Conservation (phyloP, 805 yeast genomes). For the Suhomyces emberorum region DNA sequence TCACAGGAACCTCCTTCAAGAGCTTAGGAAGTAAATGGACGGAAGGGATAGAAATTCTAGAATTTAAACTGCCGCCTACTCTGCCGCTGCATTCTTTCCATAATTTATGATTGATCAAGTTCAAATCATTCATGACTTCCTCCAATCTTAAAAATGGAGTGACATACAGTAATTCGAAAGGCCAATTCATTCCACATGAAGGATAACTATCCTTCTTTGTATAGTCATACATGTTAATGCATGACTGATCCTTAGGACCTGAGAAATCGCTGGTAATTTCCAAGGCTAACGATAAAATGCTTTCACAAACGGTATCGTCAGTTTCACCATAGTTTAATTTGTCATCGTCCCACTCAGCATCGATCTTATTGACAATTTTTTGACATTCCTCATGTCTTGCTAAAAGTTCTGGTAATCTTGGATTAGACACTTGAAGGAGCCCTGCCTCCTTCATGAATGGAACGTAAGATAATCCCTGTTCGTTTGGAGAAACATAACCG, state of each 20-base stretch:
- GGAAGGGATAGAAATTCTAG: constrained; percentile 55
- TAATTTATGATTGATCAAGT: constrained; percentile 37
- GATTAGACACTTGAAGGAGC: constrained; percentile 43
- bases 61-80: constrained; percentile 54
- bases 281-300: constrained; percentile 37
- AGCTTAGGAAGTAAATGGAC: constrained; percentile 65
- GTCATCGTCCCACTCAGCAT: constrained; percentile 14
- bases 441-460: constrained; percentile 66
- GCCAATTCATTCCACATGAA: constrained; percentile 92
- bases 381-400: constrained; percentile 60
- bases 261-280: constrained; percentile 17
- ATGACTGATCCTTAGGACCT: constrained; percentile 42
- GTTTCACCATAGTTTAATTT: constrained; percentile 19
- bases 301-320: constrained; percentile 44
- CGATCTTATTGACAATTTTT: constrained; percentile 38
- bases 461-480: constrained; percentile 75
- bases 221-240: constrained; percentile 83
- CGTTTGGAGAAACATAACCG: constrained; percentile 90
- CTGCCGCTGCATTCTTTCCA: constrained; percentile 80
- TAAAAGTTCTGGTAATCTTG: constrained; percentile 40
- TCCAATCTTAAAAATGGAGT: constrained; percentile 47
- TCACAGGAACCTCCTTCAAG: constrained; percentile 54
- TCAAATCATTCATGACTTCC: constrained; percentile 49
- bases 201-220: constrained; percentile 72
- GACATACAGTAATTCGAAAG: constrained; percentile 53